Evolutionary conservation across 257 asterid genomes (phyloP), one percentile per base, ranked within the genome.

Genomic region (Petrea volubilis): DNA sequence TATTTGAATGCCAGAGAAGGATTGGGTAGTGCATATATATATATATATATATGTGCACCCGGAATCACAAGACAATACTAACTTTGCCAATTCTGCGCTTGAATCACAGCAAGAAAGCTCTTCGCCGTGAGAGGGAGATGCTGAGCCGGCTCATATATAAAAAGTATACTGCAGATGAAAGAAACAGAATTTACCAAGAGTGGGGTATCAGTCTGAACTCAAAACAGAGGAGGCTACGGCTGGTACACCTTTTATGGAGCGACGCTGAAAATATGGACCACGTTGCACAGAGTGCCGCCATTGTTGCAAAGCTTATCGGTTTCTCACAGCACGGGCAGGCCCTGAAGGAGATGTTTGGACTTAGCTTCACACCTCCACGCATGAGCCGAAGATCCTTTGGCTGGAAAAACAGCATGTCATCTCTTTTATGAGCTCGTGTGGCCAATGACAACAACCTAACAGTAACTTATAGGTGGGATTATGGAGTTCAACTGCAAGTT

Each of bases 341-440:
- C 14, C 70, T 80, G 12, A 79, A 87, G 72, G 94, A 85, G 80
- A 87, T 85, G 90, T 84, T 89, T 53, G 94, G 92, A 14, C 89
- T 89, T 55, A 80, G 87, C 76, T 87, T 87, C 76, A 61, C 82
- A 38, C 86, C 87, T 60, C 77, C 81, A 6, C 80, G 82, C 7
- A 68, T 44, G 55, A 69, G 52, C 41, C 71, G 87, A 40, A 84
- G 88, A 65, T 82, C 88, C 14, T 85, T 84, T 34, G 63, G 82
- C 63, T 86, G 92, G 93, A 87, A 79, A 70, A 77, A 74, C 34
- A 79, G 88, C 40, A 70, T 80, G 85, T 15, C 79, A 10, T 62
- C 83, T 20, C 77, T 80, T 74, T 17, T 77, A 24, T 71, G 77
- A 81, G 74, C 53, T 50, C 34, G 58, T 63, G 50, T 38, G 9